Percentiles rank a stretch among this genome's conserved stretches.
phyloP scores from a whole-genome alignment of 169 alveolate species.

The Eimeria necatrix region DNA sequence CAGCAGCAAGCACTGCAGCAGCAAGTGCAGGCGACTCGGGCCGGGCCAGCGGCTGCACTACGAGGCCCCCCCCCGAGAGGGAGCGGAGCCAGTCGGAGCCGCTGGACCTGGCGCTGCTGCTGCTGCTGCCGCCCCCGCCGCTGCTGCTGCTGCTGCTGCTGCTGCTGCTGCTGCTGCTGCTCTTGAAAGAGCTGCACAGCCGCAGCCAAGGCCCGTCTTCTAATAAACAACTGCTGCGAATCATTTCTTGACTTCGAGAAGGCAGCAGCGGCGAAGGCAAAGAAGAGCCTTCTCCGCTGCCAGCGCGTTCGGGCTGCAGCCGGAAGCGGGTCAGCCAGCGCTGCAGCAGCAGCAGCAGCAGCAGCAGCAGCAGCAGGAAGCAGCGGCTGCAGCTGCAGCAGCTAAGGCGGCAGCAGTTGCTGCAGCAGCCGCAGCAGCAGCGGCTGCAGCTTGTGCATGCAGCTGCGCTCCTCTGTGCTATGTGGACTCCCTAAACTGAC shows the following conservation, averaged over 20 bases:
- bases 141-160: background rate
- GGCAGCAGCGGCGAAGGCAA: background rate
- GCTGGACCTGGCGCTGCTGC: slow-evolving; percentile 31
- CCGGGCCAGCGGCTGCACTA: background rate
- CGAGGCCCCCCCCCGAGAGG: background rate
- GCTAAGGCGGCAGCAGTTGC: background rate
- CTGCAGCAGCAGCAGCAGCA: slow-evolving; percentile 1
- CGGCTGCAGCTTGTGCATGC: background rate
- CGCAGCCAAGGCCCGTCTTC: too few species aligned
- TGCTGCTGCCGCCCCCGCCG: background rate
- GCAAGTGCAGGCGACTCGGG: background rate
- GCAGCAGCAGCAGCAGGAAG: background rate
- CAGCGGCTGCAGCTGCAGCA: background rate
- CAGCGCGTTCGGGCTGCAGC: background rate
- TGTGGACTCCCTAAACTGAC: background rate
- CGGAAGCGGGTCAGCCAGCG: background rate
- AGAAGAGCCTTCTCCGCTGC: background rate
- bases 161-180: background rate
- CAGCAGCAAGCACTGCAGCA: slow-evolving; percentile 7
- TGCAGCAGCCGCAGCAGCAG: background rate
- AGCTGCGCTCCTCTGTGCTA: background rate
- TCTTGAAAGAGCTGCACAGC: background rate
- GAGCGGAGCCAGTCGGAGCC: background rate
- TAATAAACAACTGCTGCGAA: background rate
- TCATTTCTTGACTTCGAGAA: background rate